Evolutionary conservation across 2,329 filamentous ascomycete genomes (phyloP).

Genomic region (Aspergillus sp.): DNA sequence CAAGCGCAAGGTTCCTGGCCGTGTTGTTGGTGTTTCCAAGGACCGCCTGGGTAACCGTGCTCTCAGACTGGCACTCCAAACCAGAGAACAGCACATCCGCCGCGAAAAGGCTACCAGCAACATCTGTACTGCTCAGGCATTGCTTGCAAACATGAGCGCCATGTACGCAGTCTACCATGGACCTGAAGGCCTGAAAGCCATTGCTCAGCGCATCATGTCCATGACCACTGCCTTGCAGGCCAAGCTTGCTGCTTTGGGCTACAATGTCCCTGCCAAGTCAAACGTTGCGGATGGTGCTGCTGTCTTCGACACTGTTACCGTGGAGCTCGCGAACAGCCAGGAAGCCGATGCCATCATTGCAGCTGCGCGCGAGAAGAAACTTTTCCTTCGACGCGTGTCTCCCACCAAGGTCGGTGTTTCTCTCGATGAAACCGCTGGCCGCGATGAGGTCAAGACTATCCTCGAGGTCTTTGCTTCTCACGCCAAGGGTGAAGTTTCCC

Average conservation of each 20-base stretch:
- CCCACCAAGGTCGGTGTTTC: conserved; percentile 68
- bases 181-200: conserved; percentile 75
- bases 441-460: conserved; percentile 57
- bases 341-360: conserved; percentile 54
- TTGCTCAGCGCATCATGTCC: conserved; percentile 74
- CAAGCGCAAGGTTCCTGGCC: conserved; percentile 91
- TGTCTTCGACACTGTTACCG: conserved; percentile 77
- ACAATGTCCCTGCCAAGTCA: conserved; percentile 60
- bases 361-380: conserved; percentile 51
- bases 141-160: conserved; percentile 93
- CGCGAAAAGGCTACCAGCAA: conserved; percentile 97
- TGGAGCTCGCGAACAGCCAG: conserved; percentile 56
- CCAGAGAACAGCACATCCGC: conserved; percentile 92
- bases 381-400: conserved; percentile 65
- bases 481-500: conserved; percentile 32
- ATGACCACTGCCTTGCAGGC: conserved; percentile 69
- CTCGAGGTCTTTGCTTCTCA: conserved; percentile 56
- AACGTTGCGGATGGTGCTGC: conserved; percentile 57
- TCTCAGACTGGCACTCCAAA: conserved; percentile 82
- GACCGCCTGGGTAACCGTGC: conserved; percentile 81
- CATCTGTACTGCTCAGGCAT: conserved; percentile 91
- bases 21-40: conserved; percentile 87
- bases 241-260: conserved; percentile 63
- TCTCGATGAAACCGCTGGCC: conserved; percentile 70
- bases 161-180: conserved; percentile 96